Base-by-base conservation (phyloP, 2,329 filamentous ascomycete species). In the Ceratocystis ficicola region DNA sequence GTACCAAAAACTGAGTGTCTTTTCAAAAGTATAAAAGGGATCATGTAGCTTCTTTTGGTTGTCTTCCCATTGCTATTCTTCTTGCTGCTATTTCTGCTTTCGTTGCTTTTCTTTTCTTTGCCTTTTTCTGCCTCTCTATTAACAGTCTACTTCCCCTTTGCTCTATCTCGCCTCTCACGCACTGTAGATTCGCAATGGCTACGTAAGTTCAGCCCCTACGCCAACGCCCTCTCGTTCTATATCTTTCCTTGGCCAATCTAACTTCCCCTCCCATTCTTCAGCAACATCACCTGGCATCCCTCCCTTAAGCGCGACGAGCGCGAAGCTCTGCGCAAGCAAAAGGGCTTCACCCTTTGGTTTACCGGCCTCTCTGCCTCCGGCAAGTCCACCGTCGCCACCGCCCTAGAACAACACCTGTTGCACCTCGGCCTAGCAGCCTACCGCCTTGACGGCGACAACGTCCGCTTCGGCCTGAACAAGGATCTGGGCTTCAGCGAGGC, bases 391-490 rank as follows among this genome's bases (percentile, higher is more conserved):
- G 90, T 99, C 69, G 94, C 94, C 65, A 95, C 90, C 2, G 94
- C 94, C 17, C 88, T 99, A 50, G 94, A 99, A 81, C 93, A 96
- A 80, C 91, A 96, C 76, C 86, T 99, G 44, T 85, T 99, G 66
- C 91, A 95, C 76, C 82, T 90, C 10, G 88, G 87, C 55, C 80
- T 94, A 63, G 80, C 87, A 66, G 89, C 92, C 68, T 99, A 99
- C 83, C 86, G 94, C 64, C 86, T 99, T 36, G 94, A 99, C 77
- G 94, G 93, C 73, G 94, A 99, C 83, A 99, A 99, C 78, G 88
- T 99, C 70, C 93, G 94, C 68, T 96, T 97, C 79, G 94, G 94
- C 17, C 83, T 99, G 71, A 99, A 97, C 85, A 95, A 95, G 78
- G 93, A 97, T 79, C 83, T 99, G 10, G 93, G 93, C 17, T 99